phyloP scores from a whole-genome alignment of 495 filamentous ascomycete genomes.

The Hyaloscypha hepaticicola region DNA sequence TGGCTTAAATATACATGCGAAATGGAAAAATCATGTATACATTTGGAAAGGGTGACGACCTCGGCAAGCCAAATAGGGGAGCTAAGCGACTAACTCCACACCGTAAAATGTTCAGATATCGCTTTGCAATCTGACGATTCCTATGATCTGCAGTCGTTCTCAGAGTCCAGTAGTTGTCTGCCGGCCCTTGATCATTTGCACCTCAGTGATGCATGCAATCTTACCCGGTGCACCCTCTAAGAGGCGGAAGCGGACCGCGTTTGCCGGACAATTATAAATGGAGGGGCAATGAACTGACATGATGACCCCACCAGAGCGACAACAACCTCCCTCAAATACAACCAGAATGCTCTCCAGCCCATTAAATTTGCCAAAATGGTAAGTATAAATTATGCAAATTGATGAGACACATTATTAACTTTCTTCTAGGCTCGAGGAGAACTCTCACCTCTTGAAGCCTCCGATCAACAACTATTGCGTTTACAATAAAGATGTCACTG shows the following conservation, averaged over 20 bases:
- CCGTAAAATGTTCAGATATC: no score
- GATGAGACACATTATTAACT: neutral
- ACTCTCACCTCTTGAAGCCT: conserved; percentile 89
- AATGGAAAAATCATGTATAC: neutral
- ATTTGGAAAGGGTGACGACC: neutral
- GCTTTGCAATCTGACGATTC: no score
- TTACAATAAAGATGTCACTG: conserved; percentile 75
- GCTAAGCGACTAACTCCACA: neutral
- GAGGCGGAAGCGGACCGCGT: neutral
- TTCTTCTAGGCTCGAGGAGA: conserved; percentile 76
- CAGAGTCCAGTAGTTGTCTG: neutral
- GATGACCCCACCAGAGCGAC: neutral
- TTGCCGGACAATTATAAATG: neutral
- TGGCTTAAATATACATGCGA: neutral
- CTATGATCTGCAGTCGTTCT: neutral
- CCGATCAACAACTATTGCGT: conserved; percentile 98
- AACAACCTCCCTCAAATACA: neutral
- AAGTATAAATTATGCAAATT: conserved; percentile 28
- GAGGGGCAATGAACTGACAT: neutral
- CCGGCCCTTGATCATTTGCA: no score
- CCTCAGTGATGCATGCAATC: neutral
- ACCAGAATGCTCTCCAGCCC: conserved; percentile 38
- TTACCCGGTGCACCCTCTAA: neutral
- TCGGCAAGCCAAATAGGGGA: neutral
- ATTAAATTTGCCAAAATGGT: conserved; percentile 87